Conservation (phyloP, 202 grass and related monocot genomes). For the Panicum virgatum region DNA sequence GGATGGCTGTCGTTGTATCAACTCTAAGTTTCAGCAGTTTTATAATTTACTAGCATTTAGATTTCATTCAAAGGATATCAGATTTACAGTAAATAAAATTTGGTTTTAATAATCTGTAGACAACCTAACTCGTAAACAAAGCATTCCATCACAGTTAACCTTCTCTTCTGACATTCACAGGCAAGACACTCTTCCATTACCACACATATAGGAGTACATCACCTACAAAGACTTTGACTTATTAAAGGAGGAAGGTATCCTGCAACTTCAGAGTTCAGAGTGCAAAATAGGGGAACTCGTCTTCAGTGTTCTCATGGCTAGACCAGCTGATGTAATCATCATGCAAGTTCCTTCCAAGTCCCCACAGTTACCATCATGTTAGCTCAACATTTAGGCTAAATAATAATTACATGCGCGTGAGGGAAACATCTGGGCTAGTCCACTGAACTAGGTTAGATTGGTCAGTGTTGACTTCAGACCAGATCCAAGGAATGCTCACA, state of each 20-base stretch:
- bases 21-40: neutral
- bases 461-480: neutral
- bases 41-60: neutral
- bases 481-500: neutral
- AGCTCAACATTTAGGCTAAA: neutral
- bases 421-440: neutral
- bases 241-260: neutral
- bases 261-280: neutral
- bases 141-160: constrained; percentile 4
- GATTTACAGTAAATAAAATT: neutral
- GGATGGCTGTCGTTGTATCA: neutral
- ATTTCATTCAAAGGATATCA: neutral
- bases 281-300: neutral
- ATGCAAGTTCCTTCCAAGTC: neutral
- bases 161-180: constrained; percentile 1
- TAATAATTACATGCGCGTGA: neutral
- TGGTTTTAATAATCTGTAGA: neutral
- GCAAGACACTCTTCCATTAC: neutral
- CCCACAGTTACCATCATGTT: neutral
- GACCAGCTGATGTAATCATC: neutral
- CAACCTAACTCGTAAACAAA: neutral
- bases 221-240: neutral
- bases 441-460: neutral
- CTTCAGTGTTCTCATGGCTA: neutral
- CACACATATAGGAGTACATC: neutral